phyloP scores from a whole-genome alignment of 2,329 filamentous ascomycete species.

The Aspergillus glaucus region DNA sequence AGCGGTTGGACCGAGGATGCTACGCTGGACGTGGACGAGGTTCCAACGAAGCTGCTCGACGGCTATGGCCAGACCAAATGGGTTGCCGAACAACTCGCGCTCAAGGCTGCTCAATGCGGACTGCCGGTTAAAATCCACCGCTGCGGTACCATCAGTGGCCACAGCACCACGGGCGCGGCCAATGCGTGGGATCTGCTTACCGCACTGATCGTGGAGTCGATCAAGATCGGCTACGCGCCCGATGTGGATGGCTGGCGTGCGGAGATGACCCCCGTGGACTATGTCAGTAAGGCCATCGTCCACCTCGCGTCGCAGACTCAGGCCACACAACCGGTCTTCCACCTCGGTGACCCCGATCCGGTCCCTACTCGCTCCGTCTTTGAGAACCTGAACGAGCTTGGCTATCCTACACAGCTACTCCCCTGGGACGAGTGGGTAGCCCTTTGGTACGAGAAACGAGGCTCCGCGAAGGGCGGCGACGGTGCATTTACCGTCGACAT shows the following conservation, averaged over 20 bases:
- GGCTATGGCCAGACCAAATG: slow-evolving; percentile 77
- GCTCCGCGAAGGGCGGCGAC: slow-evolving; percentile 57
- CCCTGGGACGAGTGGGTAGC: slow-evolving; percentile 68
- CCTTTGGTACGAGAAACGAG: slow-evolving; percentile 66
- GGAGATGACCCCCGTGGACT: slow-evolving; percentile 81
- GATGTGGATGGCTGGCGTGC: slow-evolving; percentile 68
- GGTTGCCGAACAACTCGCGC: slow-evolving; percentile 70
- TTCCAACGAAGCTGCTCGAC: slow-evolving; percentile 62
- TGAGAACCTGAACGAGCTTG: slow-evolving; percentile 56
- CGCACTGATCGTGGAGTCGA: slow-evolving; percentile 68
- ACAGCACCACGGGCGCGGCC: slow-evolving; percentile 66
- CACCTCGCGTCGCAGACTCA: slow-evolving; percentile 61
- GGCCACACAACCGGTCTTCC: slow-evolving; percentile 60
- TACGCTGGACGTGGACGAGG: slow-evolving; percentile 61
- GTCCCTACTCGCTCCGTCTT: slow-evolving; percentile 63
- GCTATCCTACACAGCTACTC: slow-evolving; percentile 62
- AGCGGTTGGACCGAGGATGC: slow-evolving; percentile 66
- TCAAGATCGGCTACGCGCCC: slow-evolving; percentile 64
- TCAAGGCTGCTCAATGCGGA: slow-evolving; percentile 62
- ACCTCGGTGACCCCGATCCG: slow-evolving; percentile 67
- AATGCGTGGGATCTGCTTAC: slow-evolving; percentile 75
- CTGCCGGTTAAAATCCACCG: slow-evolving; percentile 66
- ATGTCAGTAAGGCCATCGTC: slow-evolving; percentile 67
- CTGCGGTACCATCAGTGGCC: slow-evolving; percentile 71
- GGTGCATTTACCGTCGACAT: slow-evolving; percentile 73